Conservation (phyloP, 176 grass and related monocot species). For the Carex kokanica region DNA sequence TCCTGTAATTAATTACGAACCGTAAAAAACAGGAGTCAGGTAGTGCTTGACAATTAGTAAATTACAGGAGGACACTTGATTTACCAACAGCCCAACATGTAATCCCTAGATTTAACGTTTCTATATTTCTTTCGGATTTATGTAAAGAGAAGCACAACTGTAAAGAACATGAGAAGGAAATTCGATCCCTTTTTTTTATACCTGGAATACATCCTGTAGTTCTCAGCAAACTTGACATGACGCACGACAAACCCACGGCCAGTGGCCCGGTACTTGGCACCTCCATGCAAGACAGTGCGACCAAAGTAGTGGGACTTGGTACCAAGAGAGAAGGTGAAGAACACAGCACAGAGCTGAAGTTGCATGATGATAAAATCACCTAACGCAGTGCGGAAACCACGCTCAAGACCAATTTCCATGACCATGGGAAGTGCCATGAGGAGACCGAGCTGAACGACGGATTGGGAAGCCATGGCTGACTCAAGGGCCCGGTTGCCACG, state of each 20-base stretch:
- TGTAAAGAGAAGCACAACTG: neutral
- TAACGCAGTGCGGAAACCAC: slow-evolving; percentile 71
- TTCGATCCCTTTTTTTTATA: neutral
- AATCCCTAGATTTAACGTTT: neutral
- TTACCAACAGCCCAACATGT: neutral
- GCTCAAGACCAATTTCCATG: slow-evolving; percentile 87
- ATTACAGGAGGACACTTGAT: neutral
- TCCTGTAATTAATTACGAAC: slow-evolving; percentile 28
- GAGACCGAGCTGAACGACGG: slow-evolving; percentile 74
- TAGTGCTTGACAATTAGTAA: neutral
- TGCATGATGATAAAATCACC: slow-evolving; percentile 81
- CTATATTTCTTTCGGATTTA: neutral
- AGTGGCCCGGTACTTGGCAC: slow-evolving; percentile 77
- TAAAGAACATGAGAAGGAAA: neutral
- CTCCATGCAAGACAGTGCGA: slow-evolving; percentile 66
- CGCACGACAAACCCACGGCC: slow-evolving; percentile 82
- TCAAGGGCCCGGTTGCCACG: slow-evolving; percentile 62
- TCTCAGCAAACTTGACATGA: slow-evolving; percentile 79
- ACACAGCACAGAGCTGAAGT: slow-evolving; percentile 78
- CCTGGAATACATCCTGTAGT: slow-evolving; percentile 76
- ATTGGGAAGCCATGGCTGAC: slow-evolving; percentile 85
- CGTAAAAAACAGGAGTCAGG: neutral
- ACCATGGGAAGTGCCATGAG: slow-evolving; percentile 91
- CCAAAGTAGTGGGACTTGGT: slow-evolving; percentile 86
- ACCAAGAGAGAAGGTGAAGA: slow-evolving; percentile 85